Evolutionary conservation across 345 rosid genomes (phyloP), one percentile per base, ranked within the genome.

Genomic region (Hypericum perforatum): DNA sequence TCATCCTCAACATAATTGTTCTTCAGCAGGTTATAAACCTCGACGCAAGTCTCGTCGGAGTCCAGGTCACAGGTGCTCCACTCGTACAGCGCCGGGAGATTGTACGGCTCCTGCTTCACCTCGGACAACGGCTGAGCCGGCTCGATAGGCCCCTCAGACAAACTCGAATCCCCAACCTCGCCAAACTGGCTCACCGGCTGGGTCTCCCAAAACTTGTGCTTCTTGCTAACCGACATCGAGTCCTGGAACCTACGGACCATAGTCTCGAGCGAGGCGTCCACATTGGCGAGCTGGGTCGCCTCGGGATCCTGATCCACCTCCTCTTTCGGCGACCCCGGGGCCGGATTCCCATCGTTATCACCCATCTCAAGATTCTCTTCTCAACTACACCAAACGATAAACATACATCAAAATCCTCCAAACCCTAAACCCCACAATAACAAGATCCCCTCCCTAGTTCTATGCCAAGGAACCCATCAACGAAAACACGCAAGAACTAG

Each of bases 1-100:
- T 91, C 96, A 54, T 87, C 98, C 69, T 86, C 95, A 3, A 84
- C 97, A 49, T 90, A 90, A 65, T 90, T 90, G 56, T 71, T 77
- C 82, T 74, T 86, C 79, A 82, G 70, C 52, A 90, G 85, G 66
- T 76, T 82, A 60, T 80, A 82, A 7, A 86, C 95, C 77, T 90
- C 96, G 0, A 49, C 62, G 22, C 89, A 90, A 47, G 81, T 90
- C 42, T 80, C 85, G 43, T 90, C 97, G 0, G 75, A 77, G 42
- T 70, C 66, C 78, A 91, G 78, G 59, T 91, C 89, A 61, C 98
- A 91, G 0, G 95, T 87, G 16, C 82, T 75, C 96, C 96, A 91
- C 54, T 91, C 94, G 43, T 82, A 87, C 5, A 63, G 75, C 41
- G 67, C 63, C 1, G 96, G 98, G 50, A 91, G 89, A 64, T 87